Conservation (phyloP, 106 monocot species). For the Dendrobium nobile region DNA sequence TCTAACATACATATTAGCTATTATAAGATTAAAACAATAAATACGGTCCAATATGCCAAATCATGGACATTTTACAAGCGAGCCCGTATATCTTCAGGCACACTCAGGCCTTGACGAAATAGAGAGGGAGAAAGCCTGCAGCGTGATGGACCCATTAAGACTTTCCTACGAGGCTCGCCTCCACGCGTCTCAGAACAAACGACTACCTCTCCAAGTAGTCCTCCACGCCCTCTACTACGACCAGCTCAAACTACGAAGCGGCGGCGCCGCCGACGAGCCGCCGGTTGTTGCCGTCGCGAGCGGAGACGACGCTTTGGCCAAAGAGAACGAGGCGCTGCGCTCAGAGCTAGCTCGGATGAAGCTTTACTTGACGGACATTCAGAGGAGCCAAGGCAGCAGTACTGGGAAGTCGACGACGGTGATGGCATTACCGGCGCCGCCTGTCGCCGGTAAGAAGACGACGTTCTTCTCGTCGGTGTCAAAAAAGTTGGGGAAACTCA, state of each 20-base stretch:
- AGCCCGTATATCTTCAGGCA: slow-evolving; percentile 19
- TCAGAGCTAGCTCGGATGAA: slow-evolving; percentile 72
- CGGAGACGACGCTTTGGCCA: slow-evolving; percentile 38
- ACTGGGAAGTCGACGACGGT: background rate
- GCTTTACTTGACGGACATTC: slow-evolving; percentile 47
- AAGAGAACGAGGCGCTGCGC: slow-evolving; percentile 69
- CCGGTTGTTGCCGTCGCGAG: background rate
- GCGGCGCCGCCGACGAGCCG: background rate
- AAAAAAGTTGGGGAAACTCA: slow-evolving; percentile 67
- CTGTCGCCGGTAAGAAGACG: slow-evolving; percentile 32
- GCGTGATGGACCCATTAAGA: slow-evolving; percentile 78
- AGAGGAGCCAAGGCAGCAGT: slow-evolving; percentile 20
- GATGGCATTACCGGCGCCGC: background rate
- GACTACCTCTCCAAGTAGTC: slow-evolving; percentile 75
- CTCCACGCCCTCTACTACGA: slow-evolving; percentile 86
- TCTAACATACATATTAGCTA: too few relatives aligned
- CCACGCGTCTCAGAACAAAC: slow-evolving; percentile 88
- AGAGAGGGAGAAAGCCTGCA: slow-evolving; percentile 88
- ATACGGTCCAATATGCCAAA: too few relatives aligned
- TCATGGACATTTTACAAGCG: too few relatives aligned
- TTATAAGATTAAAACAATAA: too few relatives aligned
- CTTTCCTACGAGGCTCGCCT: slow-evolving; percentile 85
- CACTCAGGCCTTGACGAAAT: slow-evolving; percentile 73
- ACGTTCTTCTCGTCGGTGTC: slow-evolving; percentile 61
- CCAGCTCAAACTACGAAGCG: slow-evolving; percentile 73